Percentiles rank a stretch among this genome's conserved stretches.
These are phyloP conservation scores for Furcasterigmium sp. DNA, from an alignment of 2,329 filamentous ascomycete genomes.

Conservation along the genomic window DNA sequence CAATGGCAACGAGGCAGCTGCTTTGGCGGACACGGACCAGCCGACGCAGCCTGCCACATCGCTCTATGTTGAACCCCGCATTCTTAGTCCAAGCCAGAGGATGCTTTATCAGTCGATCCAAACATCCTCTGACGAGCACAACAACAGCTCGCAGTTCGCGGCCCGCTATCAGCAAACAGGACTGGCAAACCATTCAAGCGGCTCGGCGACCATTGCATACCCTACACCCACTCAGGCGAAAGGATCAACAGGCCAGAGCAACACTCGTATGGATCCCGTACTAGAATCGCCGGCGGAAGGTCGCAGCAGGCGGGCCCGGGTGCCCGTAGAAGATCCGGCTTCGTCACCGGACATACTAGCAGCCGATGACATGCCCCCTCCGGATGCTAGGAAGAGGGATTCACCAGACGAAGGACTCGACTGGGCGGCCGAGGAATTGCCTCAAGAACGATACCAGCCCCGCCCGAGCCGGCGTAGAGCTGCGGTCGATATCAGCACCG, in stretches of 20 bases:
- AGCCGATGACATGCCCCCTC: not conserved
- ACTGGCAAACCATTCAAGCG: conserved; percentile 19
- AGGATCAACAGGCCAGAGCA: not conserved
- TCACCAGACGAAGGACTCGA: not conserved
- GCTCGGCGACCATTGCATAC: conserved; percentile 25
- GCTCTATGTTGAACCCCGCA: conserved; percentile 26
- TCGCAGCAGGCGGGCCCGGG: not conserved
- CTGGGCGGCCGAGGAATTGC: not conserved
- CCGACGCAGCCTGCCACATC: conserved; percentile 8
- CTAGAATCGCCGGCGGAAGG: not conserved
- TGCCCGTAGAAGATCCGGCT: not conserved
- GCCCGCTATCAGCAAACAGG: conserved; percentile 2
- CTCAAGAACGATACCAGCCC: not conserved
- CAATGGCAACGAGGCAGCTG: not conserved
- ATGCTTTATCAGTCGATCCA: conserved; percentile 25
- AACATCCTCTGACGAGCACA: conserved; percentile 12
- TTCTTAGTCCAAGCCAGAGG: conserved; percentile 30
- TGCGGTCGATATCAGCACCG: not conserved
- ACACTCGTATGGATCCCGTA: not conserved
- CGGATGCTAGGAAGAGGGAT: not conserved
- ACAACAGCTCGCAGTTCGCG: conserved; percentile 5
- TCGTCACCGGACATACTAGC: conserved; percentile 16
- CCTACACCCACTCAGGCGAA: conserved; percentile 25
- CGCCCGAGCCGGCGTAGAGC: conserved; percentile 2
- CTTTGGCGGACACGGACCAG: not conserved